Conservation (phyloP, 768 basidiomycete genomes). For the Tricholoma sp. region DNA sequence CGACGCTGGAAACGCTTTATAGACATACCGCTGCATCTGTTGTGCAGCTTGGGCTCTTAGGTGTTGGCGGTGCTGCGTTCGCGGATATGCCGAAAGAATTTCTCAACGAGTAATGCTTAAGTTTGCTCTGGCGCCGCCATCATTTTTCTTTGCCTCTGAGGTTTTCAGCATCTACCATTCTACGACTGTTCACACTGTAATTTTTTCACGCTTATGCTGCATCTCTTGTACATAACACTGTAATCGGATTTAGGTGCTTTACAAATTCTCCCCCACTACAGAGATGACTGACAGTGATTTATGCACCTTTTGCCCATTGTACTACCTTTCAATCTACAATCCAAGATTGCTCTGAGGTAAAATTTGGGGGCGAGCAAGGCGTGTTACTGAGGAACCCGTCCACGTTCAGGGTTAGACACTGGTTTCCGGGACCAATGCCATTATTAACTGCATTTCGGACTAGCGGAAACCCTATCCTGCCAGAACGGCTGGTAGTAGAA, state of each 20-base stretch:
- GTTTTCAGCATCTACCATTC: background rate
- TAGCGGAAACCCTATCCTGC: constrained; percentile 20
- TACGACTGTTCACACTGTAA: background rate
- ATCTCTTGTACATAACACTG: background rate
- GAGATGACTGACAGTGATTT: background rate
- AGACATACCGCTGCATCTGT: constrained; percentile 68
- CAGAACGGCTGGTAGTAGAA: constrained; percentile 11
- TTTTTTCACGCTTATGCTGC: background rate
- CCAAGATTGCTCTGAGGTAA: constrained; percentile 20
- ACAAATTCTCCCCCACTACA: background rate
- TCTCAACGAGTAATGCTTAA: constrained; percentile 36
- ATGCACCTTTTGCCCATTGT: background rate
- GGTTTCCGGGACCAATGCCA: constrained; percentile 22
- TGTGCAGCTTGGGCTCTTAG: constrained; percentile 64
- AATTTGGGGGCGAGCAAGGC: constrained; percentile 22
- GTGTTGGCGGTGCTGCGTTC: constrained; percentile 74
- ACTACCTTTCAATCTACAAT: constrained; percentile 6
- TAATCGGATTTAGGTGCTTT: background rate
- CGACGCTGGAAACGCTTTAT: constrained; percentile 72
- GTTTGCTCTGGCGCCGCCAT: background rate
- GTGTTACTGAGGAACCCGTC: constrained; percentile 22
- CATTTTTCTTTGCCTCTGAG: background rate
- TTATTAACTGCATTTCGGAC: constrained; percentile 18
- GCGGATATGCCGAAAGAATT: constrained; percentile 76
- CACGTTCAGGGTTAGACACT: constrained; percentile 18